Percentiles rank a stretch among this genome's conserved stretches.
Evolutionary conservation across 805 yeast species (phyloP).

Genomic region (Wickerhamomyces tratensis): DNA sequence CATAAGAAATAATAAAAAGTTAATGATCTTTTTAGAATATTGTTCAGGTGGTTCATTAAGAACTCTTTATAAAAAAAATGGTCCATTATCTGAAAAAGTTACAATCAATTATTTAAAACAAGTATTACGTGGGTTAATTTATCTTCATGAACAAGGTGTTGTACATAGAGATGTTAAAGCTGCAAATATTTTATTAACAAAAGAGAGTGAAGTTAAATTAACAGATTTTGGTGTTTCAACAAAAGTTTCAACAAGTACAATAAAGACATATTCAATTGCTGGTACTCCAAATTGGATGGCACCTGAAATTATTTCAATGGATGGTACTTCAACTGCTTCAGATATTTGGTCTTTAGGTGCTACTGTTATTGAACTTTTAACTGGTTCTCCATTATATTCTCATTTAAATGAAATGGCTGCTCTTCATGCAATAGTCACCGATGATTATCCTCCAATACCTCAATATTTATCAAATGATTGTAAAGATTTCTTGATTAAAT

Average conservation of each 20-base stretch:
- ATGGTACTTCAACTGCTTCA: constrained; percentile 80
- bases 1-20: constrained; percentile 51
- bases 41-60: constrained; percentile 62
- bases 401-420: constrained; percentile 71
- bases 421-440: constrained; percentile 73
- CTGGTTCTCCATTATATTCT: constrained; percentile 84
- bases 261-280: constrained; percentile 48
- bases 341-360: constrained; percentile 95
- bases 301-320: constrained; percentile 82
- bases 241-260: constrained; percentile 40
- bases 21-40: constrained; percentile 73
- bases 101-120: constrained; percentile 57
- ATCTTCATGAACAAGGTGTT: constrained; percentile 56
- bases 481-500: constrained; percentile 51
- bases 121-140: constrained; percentile 55
- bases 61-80: constrained; percentile 23
- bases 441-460: constrained; percentile 64
- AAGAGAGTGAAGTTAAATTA: constrained; percentile 56
- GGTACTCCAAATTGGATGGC: constrained; percentile 99
- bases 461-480: constrained; percentile 30
- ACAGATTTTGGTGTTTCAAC: constrained; percentile 74
- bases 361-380: constrained; percentile 78
- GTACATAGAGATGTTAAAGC: constrained; percentile 73
- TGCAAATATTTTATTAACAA: constrained; percentile 63
- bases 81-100: constrained; percentile 48